These are phyloP conservation scores for Schwanniomyces polymorphus DNA, from an alignment of 805 yeast species.

Conservation along the genomic window DNA sequence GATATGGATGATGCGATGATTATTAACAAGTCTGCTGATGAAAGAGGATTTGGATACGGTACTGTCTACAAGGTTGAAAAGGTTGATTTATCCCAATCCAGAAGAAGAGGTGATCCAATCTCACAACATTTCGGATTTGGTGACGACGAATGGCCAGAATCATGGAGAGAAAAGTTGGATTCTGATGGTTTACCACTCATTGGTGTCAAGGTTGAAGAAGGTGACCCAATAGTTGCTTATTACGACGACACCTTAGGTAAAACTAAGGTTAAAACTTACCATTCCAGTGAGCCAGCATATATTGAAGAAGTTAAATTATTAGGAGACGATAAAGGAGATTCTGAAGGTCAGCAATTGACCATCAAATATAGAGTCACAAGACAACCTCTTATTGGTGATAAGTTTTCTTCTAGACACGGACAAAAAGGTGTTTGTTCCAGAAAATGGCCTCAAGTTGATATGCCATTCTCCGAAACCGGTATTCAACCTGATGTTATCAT, in stretches of 20 bases:
- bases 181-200: slow-evolving; percentile 89
- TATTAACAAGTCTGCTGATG: slow-evolving; percentile 94
- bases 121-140: slow-evolving; percentile 96
- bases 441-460: slow-evolving; percentile 94
- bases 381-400: slow-evolving; percentile 94
- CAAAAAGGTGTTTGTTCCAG: slow-evolving; percentile 98
- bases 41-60: slow-evolving; percentile 97
- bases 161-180: slow-evolving; percentile 86
- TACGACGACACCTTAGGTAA: slow-evolving; percentile 88
- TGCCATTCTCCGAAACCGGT: slow-evolving; percentile 97
- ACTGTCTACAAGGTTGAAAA: slow-evolving; percentile 94
- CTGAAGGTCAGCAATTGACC: slow-evolving; percentile 81
- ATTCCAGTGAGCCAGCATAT: slow-evolving; percentile 90
- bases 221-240: slow-evolving; percentile 93
- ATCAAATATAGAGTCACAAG: slow-evolving; percentile 90
- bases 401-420: slow-evolving; percentile 96
- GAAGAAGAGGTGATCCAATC: slow-evolving; percentile 92
- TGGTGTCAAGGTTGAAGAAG: slow-evolving; percentile 87
- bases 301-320: slow-evolving; percentile 92
- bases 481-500: slow-evolving; percentile 97
- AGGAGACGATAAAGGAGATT: slow-evolving; percentile 75
- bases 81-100: slow-evolving; percentile 72
- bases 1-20: slow-evolving; percentile 99
- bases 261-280: slow-evolving; percentile 90
- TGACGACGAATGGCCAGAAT: slow-evolving; percentile 85